These are phyloP conservation scores for Rubia occidens DNA, from an alignment of 305 asterid species.

Conservation along the genomic window DNA sequence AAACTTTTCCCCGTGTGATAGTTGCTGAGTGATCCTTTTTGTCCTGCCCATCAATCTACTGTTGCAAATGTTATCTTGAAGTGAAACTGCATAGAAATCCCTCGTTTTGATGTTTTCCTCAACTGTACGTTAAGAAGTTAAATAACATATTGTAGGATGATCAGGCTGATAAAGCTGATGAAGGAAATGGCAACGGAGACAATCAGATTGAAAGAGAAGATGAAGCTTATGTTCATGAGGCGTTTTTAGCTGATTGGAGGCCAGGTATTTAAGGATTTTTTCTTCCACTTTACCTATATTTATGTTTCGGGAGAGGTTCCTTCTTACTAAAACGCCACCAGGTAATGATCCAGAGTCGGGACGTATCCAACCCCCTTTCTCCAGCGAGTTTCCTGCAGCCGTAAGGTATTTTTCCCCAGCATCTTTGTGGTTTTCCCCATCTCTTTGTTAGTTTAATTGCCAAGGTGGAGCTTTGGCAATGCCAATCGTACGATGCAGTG, in stretches of 20 bases:
- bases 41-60: not conserved
- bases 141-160: not conserved
- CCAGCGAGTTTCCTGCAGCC: constrained; percentile 36
- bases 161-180: constrained; percentile 38
- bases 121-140: not conserved
- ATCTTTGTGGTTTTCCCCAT: not conserved
- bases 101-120: not conserved
- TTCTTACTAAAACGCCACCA: constrained; percentile 25
- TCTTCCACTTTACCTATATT: constrained; percentile 23
- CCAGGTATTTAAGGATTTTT: constrained; percentile 35
- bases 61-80: not conserved
- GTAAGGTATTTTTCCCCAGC: constrained; percentile 32
- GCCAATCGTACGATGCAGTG: constrained; percentile 9
- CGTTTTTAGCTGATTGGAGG: constrained; percentile 93
- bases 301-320: constrained; percentile 12
- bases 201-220: constrained; percentile 54
- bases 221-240: constrained; percentile 91
- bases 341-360: constrained; percentile 26
- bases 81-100: not conserved
- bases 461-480: not conserved
- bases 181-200: constrained; percentile 41
- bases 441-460: not conserved
- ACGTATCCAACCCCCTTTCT: constrained; percentile 29
- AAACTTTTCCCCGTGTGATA: constrained; percentile 15
- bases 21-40: constrained; percentile 6